These are phyloP conservation scores for Termitomyces sp. DNA, from an alignment of 768 basidiomycete genomes.

Conservation along the genomic window DNA sequence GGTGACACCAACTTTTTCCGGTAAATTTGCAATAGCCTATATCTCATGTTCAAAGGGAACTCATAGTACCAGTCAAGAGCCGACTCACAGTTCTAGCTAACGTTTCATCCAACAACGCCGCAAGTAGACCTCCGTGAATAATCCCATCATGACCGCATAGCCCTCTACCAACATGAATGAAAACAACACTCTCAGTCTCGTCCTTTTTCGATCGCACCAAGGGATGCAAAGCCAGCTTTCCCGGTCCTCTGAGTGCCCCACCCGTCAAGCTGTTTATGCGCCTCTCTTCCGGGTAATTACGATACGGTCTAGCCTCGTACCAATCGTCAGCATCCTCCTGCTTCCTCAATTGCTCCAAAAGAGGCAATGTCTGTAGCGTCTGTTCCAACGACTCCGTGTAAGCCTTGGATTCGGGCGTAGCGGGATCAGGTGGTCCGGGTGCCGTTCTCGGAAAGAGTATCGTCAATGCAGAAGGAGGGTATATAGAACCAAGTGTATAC, in stretches of 20 bases:
- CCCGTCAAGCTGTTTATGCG: conserved; percentile 82
- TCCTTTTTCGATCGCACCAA: conserved; percentile 72
- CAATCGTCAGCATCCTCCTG: conserved; percentile 52
- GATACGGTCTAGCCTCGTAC: conserved; percentile 82
- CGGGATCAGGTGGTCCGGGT: conserved; percentile 61
- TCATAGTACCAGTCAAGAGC: neutral
- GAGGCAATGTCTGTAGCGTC: conserved; percentile 59
- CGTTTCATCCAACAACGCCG: conserved; percentile 86
- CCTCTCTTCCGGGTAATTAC: conserved; percentile 62
- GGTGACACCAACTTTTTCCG: conserved; percentile 90
- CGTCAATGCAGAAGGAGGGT: conserved; percentile 61
- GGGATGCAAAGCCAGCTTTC: conserved; percentile 77
- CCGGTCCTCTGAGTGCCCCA: conserved; percentile 84
- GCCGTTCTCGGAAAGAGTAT: conserved; percentile 76
- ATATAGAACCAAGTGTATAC: conserved; percentile 61
- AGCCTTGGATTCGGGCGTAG: conserved; percentile 53
- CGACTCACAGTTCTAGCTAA: conserved; percentile 67
- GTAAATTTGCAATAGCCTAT: conserved; percentile 82
- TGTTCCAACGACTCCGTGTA: conserved; percentile 62
- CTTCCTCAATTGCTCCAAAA: conserved; percentile 39
- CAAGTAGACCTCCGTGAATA: conserved; percentile 88
- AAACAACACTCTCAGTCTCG: conserved; percentile 65
- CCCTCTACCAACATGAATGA: conserved; percentile 82
- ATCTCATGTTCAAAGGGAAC: neutral
- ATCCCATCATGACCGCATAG: conserved; percentile 95